phyloP scores from a whole-genome alignment of 768 basidiomycete species.

The Mrakia gelida region DNA sequence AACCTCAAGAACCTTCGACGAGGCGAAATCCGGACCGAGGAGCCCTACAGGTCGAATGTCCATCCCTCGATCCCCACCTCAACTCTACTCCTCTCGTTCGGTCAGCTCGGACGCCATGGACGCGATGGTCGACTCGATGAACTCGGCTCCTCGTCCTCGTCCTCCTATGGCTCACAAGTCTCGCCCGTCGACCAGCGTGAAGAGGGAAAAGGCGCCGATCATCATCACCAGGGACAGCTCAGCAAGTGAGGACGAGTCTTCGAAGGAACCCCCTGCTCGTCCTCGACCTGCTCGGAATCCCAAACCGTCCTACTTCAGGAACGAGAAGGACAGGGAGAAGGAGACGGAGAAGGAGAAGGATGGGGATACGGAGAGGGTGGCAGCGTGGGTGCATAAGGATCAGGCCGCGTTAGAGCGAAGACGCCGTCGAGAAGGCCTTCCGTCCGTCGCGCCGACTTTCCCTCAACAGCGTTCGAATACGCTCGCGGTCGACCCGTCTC shows the following conservation, averaged over 20 bases:
- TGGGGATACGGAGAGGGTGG: background rate
- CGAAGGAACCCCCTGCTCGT: background rate
- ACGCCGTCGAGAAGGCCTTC: conserved; percentile 3
- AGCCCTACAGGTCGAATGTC: background rate
- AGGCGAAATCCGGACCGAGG: too few relatives aligned
- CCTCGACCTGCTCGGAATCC: background rate
- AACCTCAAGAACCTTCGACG: background rate
- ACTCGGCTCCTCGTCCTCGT: background rate
- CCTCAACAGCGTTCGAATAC: background rate
- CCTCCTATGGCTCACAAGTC: background rate
- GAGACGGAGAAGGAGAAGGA: background rate
- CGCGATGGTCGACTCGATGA: conserved; percentile 15
- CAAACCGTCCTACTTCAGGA: conserved; percentile 2
- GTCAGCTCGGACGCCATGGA: conserved; percentile 17
- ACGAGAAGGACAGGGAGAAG: background rate
- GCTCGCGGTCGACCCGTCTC: background rate
- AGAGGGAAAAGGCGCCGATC: background rate
- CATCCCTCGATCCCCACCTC: background rate
- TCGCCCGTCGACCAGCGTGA: background rate
- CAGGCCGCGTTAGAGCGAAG: background rate
- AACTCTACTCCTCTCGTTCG: background rate
- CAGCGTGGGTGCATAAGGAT: background rate
- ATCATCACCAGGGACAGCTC: background rate
- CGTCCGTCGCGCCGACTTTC: background rate
- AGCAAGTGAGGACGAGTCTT: background rate